A percentile compares a stretch with the other conserved stretches of the same genome.
phyloP scores from a whole-genome alignment of 1,284 basidiomycete genomes.

The Ceratobasidium sp. region DNA sequence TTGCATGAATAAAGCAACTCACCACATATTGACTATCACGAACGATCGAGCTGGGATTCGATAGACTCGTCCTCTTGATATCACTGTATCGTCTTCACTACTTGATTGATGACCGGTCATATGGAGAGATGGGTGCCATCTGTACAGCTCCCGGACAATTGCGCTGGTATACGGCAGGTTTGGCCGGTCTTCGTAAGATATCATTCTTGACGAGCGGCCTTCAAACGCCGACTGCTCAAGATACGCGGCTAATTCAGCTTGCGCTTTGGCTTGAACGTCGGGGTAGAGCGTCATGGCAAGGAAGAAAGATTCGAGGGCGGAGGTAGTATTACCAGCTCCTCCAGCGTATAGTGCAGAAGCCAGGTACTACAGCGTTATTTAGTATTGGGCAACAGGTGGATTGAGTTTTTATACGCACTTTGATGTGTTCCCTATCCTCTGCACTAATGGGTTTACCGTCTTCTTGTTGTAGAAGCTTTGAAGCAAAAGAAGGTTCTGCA shows the following conservation, averaged over 20 bases:
- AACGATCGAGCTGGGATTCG: constrained; percentile 30
- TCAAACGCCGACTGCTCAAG: neutral
- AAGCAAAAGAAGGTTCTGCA: constrained; percentile 15
- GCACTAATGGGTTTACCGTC: constrained; percentile 4
- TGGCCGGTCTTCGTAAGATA: constrained; percentile 3
- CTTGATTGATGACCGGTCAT: constrained; percentile 2
- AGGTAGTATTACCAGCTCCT: constrained; percentile 45
- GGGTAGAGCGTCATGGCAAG: constrained; percentile 40
- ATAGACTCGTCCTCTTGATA: neutral
- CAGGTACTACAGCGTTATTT: too few relatives aligned
- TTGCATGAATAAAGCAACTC: neutral
- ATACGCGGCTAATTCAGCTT: constrained; percentile 25
- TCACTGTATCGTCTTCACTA: constrained; percentile 18
- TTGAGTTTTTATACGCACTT: too few relatives aligned
- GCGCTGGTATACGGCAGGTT: constrained; percentile 31
- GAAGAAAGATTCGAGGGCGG: constrained; percentile 29
- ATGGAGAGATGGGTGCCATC: constrained; percentile 26
- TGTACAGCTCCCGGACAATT: constrained; percentile 16
- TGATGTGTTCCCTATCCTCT: neutral
- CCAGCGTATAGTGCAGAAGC: constrained; percentile 55
- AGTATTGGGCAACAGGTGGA: too few relatives aligned
- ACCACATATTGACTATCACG: constrained; percentile 37
- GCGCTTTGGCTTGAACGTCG: constrained; percentile 31
- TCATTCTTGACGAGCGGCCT: neutral
- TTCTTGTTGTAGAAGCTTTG: constrained; percentile 21